Conservation (phyloP, 1,284 basidiomycete genomes). For the Moesziomyces aphidis region DNA sequence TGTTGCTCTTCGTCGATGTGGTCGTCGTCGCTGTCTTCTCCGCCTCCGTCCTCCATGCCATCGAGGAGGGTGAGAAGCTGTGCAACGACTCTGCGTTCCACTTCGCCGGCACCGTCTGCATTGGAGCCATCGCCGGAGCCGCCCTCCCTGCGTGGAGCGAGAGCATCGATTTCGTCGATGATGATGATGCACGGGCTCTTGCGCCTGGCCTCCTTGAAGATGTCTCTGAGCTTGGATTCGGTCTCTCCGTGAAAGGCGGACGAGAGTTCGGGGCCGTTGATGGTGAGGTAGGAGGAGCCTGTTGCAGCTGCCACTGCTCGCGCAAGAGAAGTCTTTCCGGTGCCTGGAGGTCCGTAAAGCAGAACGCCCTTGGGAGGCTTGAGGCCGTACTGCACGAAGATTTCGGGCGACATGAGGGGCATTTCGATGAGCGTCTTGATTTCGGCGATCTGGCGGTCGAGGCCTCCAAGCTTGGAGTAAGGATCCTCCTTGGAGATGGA, state of each 20-base stretch:
- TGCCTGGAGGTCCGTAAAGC: constrained; percentile 67
- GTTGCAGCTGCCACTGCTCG: constrained; percentile 60
- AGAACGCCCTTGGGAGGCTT: constrained; percentile 65
- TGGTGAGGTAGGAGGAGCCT: constrained; percentile 67
- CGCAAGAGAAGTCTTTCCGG: constrained; percentile 67
- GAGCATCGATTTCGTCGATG: constrained; percentile 94
- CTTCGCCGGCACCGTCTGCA: constrained; percentile 73
- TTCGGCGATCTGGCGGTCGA: constrained; percentile 86
- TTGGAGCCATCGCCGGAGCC: constrained; percentile 79
- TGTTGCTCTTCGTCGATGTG: neutral
- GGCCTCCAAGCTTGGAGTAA: constrained; percentile 83
- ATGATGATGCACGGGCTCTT: constrained; percentile 87
- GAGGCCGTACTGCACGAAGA: constrained; percentile 85
- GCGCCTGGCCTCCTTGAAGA: constrained; percentile 85
- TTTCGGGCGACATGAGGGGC: constrained; percentile 86
- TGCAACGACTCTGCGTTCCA: constrained; percentile 94
- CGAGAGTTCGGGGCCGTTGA: constrained; percentile 94
- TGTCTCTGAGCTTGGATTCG: constrained; percentile 85
- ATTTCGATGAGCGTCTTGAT: constrained; percentile 95
- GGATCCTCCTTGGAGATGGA: constrained; percentile 43
- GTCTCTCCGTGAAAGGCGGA: constrained; percentile 97
- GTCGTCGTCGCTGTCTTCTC: constrained; percentile 36
- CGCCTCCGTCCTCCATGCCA: constrained; percentile 74
- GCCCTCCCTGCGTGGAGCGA: constrained; percentile 90
- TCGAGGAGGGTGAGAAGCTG: constrained; percentile 95